Evolutionary conservation across 108 stramenopile species (phyloP), one percentile per base, ranked within the genome.

Genomic region (Nitzschia putrida): DNA sequence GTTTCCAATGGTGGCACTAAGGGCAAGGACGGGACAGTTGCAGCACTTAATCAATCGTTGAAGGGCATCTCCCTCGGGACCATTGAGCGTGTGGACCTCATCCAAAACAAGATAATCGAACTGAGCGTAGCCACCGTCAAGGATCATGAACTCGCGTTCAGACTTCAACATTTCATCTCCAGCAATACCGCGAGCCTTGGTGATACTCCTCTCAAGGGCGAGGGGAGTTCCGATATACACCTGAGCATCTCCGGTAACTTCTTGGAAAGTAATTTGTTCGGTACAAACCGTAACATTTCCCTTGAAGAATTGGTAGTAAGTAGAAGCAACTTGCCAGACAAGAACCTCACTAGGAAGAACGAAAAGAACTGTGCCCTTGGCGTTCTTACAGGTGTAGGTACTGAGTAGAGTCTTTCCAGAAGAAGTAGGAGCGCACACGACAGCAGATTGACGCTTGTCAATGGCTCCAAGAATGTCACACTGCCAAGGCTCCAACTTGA

Each of bases 271-370:
- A 67, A 95, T 95, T 57, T 86, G 83, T 66, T 95, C 94, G 23
- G 94, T 95, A 63, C 90, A 91, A 52, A 97, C 88, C 49, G 93
- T 90, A n/a, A 97, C 96, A 69, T 96, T 93, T 26, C 97, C 98
- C 61, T 85, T 80, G 72, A 97, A 95, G 74, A 98, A 95, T 67
- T 98, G 90, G 69, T 96, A 91, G 87, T 97, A 99, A 38, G 96
- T 96, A 11, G 98, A 97, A n/a, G 98, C 98, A 73, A 99, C 96
- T 83, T 99, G 98, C 98, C 98, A 99, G 6, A 98, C 98, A 26
- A 99, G 87, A 18, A 96, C 97, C 88, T 99, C 98, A 63, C 97
- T 96, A 60, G 98, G 98, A 51, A 99, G 91, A 23, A 96, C 95
- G 68, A 99, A 99, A 34, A 99, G 88, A 39, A 98, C 96, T 14